Percentiles rank a stretch among this genome's conserved stretches.
These are phyloP conservation scores for Schizophyllum commune DNA, from an alignment of 1,284 basidiomycete genomes.

Conservation along the genomic window DNA sequence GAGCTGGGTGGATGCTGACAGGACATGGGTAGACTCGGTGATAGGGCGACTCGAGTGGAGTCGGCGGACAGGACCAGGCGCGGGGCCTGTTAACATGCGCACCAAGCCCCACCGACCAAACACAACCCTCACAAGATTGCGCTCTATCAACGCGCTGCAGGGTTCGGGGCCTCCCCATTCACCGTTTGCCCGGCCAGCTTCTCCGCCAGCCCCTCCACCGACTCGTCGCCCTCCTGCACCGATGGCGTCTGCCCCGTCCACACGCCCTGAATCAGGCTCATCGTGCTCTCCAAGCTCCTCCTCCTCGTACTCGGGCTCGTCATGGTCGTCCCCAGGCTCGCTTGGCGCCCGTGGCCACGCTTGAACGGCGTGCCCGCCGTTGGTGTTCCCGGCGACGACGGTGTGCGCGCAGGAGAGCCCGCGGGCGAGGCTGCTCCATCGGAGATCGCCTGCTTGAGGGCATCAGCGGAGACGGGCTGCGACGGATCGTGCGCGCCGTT, in stretches of 20 bases:
- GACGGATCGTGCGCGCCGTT: slow-evolving; percentile 25
- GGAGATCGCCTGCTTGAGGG: slow-evolving; percentile 43
- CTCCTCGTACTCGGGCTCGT: slow-evolving; percentile 91
- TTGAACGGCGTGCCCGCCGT: slow-evolving; percentile 43
- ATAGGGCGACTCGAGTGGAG: no score
- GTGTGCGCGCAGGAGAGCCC: slow-evolving; percentile 13
- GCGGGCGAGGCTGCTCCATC: slow-evolving; percentile 16
- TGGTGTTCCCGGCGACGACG: slow-evolving; percentile 28
- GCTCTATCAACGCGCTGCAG: neutral
- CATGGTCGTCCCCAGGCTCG: slow-evolving; percentile 93
- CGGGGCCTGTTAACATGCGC: no score
- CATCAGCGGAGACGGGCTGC: slow-evolving; percentile 45
- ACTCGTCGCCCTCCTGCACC: slow-evolving; percentile 24
- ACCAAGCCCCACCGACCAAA: neutral
- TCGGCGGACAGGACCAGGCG: no score
- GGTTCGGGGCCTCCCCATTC: slow-evolving; percentile 2
- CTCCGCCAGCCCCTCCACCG: slow-evolving; percentile 11
- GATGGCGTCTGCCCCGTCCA: slow-evolving; percentile 57
- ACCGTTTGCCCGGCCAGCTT: slow-evolving; percentile 11
- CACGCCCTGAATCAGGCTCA: slow-evolving; percentile 89
- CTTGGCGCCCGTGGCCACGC: slow-evolving; percentile 79
- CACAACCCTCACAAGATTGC: neutral
- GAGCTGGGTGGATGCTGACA: no score
- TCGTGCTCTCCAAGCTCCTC: slow-evolving; percentile 92
- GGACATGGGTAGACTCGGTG: no score